A percentile compares a stretch with the other conserved stretches of the same genome.
These are phyloP conservation scores for Ceratocystis cacaofunesta DNA, from an alignment of 2,329 filamentous ascomycete species.

Conservation along the genomic window DNA sequence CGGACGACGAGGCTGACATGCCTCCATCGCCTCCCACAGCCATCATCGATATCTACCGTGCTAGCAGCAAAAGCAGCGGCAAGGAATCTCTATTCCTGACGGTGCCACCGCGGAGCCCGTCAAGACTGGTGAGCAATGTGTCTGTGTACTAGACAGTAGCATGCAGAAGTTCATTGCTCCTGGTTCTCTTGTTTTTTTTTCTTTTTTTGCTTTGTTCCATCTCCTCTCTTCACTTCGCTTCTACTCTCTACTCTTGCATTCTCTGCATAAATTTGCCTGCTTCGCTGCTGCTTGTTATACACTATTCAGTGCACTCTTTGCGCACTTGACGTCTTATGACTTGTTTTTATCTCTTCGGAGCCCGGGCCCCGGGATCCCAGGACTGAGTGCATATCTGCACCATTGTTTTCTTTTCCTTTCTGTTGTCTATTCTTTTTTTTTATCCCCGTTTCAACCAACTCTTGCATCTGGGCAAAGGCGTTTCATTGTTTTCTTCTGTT, in stretches of 20 bases:
- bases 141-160: neutral
- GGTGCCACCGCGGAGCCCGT: constrained; percentile 35
- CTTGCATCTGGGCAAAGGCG: neutral
- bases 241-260: constrained; percentile 1
- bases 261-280: neutral
- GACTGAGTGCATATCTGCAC: neutral
- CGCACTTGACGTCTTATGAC: neutral
- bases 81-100: constrained; percentile 13
- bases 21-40: constrained; percentile 52
- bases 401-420: constrained; percentile 6
- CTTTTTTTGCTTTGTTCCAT: neutral
- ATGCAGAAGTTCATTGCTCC: neutral
- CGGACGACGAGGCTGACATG: constrained; percentile 56
- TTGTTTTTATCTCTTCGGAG: constrained; percentile 5
- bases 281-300: constrained; percentile 3
- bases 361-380: neutral
- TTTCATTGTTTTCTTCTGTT: neutral
- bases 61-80: neutral
- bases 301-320: neutral
- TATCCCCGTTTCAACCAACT: neutral
- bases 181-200: neutral
- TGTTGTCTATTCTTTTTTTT: neutral
- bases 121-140: constrained; percentile 29
- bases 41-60: constrained; percentile 20
- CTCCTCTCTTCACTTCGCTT: neutral